phyloP scores from a whole-genome alignment of 306 rosid genomes.

The Ziziphus jujuba region DNA sequence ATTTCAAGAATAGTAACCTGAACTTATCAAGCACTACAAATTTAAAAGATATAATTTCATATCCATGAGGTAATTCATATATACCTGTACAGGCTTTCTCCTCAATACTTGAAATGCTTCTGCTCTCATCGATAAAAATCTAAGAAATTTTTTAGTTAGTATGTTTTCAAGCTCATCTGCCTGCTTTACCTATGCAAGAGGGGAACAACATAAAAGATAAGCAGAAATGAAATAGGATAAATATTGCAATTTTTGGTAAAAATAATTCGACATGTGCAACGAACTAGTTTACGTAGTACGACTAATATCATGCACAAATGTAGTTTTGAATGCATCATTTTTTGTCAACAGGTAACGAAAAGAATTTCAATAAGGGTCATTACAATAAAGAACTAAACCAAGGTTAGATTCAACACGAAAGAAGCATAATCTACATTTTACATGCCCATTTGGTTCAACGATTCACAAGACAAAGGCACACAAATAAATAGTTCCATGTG shows the following conservation, averaged over 20 bases:
- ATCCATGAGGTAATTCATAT: constrained; percentile 14
- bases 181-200: constrained; percentile 77
- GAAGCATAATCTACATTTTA: too few species aligned
- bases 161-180: constrained; percentile 98
- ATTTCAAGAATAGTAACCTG: not conserved
- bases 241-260: not conserved
- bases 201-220: constrained; percentile 9
- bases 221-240: constrained; percentile 5
- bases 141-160: constrained; percentile 87
- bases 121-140: constrained; percentile 98
- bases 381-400: too few species aligned
- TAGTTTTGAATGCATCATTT: too few species aligned
- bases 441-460: too few species aligned
- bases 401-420: too few species aligned
- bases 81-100: constrained; percentile 94
- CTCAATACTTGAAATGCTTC: constrained; percentile 97
- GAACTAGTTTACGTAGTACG: not conserved
- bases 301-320: not conserved
- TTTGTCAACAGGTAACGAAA: too few species aligned
- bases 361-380: too few species aligned
- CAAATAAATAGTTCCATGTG: too few species aligned
- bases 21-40: not conserved
- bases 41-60: not conserved
- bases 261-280: not conserved
- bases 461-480: too few species aligned